phyloP scores from a whole-genome alignment of 345 rosid species.

The Melaleuca alternifolia region DNA sequence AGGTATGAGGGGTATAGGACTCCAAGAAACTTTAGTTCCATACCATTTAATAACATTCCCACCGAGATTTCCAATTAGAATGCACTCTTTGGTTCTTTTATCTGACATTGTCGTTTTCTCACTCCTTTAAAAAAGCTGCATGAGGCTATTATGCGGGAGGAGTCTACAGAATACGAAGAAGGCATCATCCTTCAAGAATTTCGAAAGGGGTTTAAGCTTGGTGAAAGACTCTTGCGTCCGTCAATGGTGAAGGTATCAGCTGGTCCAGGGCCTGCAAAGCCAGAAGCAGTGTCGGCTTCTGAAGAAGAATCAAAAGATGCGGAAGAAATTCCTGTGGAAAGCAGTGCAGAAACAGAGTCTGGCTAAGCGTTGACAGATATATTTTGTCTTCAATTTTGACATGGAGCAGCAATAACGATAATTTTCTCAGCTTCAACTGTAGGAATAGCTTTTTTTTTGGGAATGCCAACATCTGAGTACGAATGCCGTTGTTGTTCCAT shows the following conservation, averaged over 20 bases:
- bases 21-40: neutral
- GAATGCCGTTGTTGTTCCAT: neutral
- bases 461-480: neutral
- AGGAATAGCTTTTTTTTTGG: neutral
- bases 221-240: constrained; percentile 80
- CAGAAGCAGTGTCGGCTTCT: constrained; percentile 9
- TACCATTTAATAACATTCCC: neutral
- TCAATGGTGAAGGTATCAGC: constrained; percentile 98
- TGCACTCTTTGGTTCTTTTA: neutral
- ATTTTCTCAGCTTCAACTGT: neutral
- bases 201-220: constrained; percentile 79
- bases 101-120: neutral
- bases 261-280: constrained; percentile 83
- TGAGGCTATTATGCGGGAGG: constrained; percentile 95
- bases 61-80: neutral
- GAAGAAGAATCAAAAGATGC: constrained; percentile 11
- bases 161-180: constrained; percentile 69
- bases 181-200: constrained; percentile 74
- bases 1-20: neutral
- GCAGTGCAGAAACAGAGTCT: constrained; percentile 25
- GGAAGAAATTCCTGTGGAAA: constrained; percentile 11
- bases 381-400: constrained; percentile 26
- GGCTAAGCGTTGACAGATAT: constrained; percentile 6
- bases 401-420: constrained; percentile 1
- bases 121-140: constrained; percentile 39